A percentile compares a stretch with the other conserved stretches of the same genome.
These are phyloP conservation scores for Chimonanthus salicifolius DNA, from an alignment of 164 flowering plant species.

Conservation along the genomic window DNA sequence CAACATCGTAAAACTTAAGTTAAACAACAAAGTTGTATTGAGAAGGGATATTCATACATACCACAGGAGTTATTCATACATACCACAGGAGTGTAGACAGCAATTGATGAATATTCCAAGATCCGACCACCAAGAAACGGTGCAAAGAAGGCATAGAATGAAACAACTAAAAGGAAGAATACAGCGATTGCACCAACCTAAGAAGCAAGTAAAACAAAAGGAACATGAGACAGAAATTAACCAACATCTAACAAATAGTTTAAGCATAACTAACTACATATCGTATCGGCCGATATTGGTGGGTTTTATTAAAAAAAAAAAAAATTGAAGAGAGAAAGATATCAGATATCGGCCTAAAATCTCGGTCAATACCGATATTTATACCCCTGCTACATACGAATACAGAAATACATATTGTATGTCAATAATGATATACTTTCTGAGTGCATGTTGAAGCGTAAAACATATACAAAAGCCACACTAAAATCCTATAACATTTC, in stretches of 20 bases:
- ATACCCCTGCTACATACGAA: not conserved
- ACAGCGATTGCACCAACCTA: slow-evolving; percentile 97
- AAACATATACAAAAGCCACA: not conserved
- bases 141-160: slow-evolving; percentile 92
- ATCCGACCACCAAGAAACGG: slow-evolving; percentile 85
- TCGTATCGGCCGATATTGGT: no score
- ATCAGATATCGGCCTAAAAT: no score
- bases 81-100: slow-evolving; percentile 83
- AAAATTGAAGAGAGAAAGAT: no score
- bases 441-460: not conserved
- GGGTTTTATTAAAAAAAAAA: no score
- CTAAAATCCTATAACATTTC: no score
- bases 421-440: not conserved
- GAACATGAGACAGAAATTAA: not conserved
- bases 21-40: no score
- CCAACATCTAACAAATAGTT: not conserved
- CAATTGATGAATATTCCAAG: slow-evolving; percentile 64
- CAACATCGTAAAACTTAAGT: not conserved
- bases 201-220: slow-evolving; percentile 10
- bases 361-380: no score
- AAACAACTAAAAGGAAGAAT: slow-evolving; percentile 74
- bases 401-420: not conserved
- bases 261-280: not conserved
- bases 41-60: slow-evolving; percentile 29
- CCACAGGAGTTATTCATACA: slow-evolving; percentile 62